Conservation (phyloP, 805 yeast species). For the Lachancea sp. region DNA sequence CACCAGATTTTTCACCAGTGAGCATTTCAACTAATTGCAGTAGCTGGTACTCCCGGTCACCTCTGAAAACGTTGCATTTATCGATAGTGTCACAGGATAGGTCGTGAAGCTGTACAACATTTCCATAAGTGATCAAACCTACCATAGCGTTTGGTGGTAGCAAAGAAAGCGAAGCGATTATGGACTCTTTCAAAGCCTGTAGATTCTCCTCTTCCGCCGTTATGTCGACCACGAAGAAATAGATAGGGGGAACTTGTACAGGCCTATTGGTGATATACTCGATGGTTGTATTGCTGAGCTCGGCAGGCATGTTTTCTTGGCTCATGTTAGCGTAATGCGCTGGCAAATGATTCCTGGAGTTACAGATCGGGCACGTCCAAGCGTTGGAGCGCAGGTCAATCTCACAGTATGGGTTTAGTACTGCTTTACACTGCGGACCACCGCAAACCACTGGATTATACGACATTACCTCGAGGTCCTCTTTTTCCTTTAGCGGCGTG, state of each 20-base stretch:
- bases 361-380: slow-evolving; percentile 87
- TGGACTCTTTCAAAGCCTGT: slow-evolving; percentile 73
- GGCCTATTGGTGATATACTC: slow-evolving; percentile 83
- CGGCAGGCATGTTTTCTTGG: slow-evolving; percentile 74
- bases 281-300: slow-evolving; percentile 68
- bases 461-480: slow-evolving; percentile 67
- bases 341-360: slow-evolving; percentile 72
- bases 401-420: slow-evolving; percentile 80
- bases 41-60: slow-evolving; percentile 70
- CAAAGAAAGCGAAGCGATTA: slow-evolving; percentile 65
- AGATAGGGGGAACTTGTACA: slow-evolving; percentile 77
- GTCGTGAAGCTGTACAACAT: slow-evolving; percentile 87
- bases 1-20: slow-evolving; percentile 46
- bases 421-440: slow-evolving; percentile 68
- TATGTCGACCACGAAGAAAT: slow-evolving; percentile 77
- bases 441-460: slow-evolving; percentile 85
- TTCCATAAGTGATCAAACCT: slow-evolving; percentile 79
- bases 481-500: slow-evolving; percentile 83
- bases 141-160: slow-evolving; percentile 87
- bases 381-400: slow-evolving; percentile 66
- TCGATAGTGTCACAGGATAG: slow-evolving; percentile 60
- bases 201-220: slow-evolving; percentile 88
- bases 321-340: slow-evolving; percentile 72
- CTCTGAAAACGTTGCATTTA: slow-evolving; percentile 79
- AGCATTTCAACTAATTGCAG: slow-evolving; percentile 56